These are phyloP conservation scores for Spinacia oleracea DNA, from an alignment of 179 eudicot genomes.

Conservation along the genomic window DNA sequence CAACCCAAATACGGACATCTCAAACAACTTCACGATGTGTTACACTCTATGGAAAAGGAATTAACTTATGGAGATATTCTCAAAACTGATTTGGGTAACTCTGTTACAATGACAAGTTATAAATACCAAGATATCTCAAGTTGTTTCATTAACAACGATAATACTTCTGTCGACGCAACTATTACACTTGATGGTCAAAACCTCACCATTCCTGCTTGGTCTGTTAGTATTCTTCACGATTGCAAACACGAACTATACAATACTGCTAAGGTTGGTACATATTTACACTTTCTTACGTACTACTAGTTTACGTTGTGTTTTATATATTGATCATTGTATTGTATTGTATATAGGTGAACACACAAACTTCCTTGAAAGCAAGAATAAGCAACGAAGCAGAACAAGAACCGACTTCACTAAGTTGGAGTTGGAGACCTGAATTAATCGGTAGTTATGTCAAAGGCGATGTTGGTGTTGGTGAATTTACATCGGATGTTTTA, in stretches of 20 bases:
- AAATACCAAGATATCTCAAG: constrained; percentile 22
- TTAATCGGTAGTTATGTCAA: constrained; percentile 12
- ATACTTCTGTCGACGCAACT: constrained; percentile 44
- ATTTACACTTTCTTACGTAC: too few relatives aligned
- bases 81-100: constrained; percentile 29
- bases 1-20: constrained; percentile 82
- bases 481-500: constrained; percentile 22
- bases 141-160: constrained; percentile 58
- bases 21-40: constrained; percentile 50
- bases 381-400: constrained; percentile 45
- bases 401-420: constrained; percentile 36
- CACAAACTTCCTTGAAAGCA: constrained; percentile 57
- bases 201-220: constrained; percentile 63
- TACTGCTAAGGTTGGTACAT: constrained; percentile 90
- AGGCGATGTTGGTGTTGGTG: constrained; percentile 40
- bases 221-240: constrained; percentile 66
- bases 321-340: too few relatives aligned
- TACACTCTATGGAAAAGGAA: constrained; percentile 56
- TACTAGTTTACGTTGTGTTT: too few relatives aligned
- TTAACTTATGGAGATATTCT: constrained; percentile 54
- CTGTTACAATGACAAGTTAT: constrained; percentile 43
- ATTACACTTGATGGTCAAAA: constrained; percentile 33
- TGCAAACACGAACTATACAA: constrained; percentile 59
- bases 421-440: constrained; percentile 65
- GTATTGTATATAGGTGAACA: constrained; percentile 55